Base-by-base conservation (phyloP, 257 asterid genomes). In the Nicotiana noctiflora region DNA sequence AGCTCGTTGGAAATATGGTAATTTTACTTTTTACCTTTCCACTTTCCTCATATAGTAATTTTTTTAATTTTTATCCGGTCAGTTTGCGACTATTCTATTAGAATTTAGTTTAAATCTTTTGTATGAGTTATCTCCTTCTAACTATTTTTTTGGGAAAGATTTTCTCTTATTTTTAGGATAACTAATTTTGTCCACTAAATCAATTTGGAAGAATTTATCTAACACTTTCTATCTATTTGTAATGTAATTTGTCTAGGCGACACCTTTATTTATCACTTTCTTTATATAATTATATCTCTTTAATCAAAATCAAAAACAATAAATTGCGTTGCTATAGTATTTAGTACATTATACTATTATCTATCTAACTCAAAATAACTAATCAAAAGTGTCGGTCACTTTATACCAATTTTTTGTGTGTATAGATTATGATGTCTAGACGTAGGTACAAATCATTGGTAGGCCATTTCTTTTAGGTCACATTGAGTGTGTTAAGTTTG, bases 1-100 rank as follows among this genome's bases (percentile, higher is more conserved):
- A 82, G 92, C 97, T 83, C 94, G 99, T 0, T 95, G 98, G 99
- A 92, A 91, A 86, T 95, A 92, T 17, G 99, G 99, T 93, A 86
- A 66, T 46, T 70, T 44, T 6, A 12, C 21, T 21, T 72, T 21
- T 9, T 31, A n/a, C 11, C 4, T 10, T 59, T 40, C 8, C 1
- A 59, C 52, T 19, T 14, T 44, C 57, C 17, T 80, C 31, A 5
- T 53, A 18, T 31, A 55, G 23, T 51, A 29, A 29, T 32, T 4
- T 65, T 65, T 25, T 29, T 0, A 29, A 0, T 32, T 25, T 12
- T 3, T 17, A 8, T 55, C 15, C 15, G 2, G 1, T 1, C 8
- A n/a, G 17, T 13, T 32, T 65, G 4, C 52, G 6, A 31, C 4
- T 37, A 37, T 37, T 34, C 37, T 34, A 1, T n/a, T n/a, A n/a